Evolutionary conservation across 768 basidiomycete species (phyloP).

Genomic region (Lepiota brunneoincarnata): DNA sequence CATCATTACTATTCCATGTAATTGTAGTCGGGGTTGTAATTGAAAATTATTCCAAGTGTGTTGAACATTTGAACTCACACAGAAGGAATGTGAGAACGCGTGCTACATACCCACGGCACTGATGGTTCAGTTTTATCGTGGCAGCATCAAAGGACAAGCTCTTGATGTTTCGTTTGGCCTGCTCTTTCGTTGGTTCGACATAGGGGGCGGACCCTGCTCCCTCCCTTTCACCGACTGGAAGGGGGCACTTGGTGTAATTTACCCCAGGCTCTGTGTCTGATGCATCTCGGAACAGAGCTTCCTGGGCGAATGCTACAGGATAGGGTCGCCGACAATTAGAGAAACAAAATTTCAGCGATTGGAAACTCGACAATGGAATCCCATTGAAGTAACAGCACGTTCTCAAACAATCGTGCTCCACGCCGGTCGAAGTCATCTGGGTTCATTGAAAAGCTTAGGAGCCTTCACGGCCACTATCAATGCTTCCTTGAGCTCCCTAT

Average conservation of each 20-base stretch:
- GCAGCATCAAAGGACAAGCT: conserved; percentile 52
- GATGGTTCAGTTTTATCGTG: background rate
- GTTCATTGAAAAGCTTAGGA: conserved; percentile 48
- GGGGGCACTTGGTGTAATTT: conserved; percentile 48
- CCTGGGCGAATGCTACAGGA: conserved; percentile 56
- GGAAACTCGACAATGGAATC: conserved; percentile 47
- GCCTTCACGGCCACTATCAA: conserved; percentile 47
- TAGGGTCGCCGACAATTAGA: background rate
- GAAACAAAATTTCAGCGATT: background rate
- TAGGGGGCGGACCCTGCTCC: conserved; percentile 65
- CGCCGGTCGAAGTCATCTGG: conserved; percentile 46
- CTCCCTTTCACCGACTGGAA: conserved; percentile 33
- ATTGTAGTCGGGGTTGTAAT: no score
- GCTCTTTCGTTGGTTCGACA: conserved; percentile 48
- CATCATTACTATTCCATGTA: no score
- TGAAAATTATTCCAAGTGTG: no score
- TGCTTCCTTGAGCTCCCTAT: conserved; percentile 56
- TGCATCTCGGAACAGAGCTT: conserved; percentile 44
- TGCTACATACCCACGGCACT: no score
- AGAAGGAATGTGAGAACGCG: no score
- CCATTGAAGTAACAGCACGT: conserved; percentile 60
- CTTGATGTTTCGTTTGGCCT: conserved; percentile 51
- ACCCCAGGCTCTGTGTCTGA: conserved; percentile 33
- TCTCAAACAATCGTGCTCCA: conserved; percentile 52
- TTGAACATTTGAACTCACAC: no score